Evolutionary conservation across 208 protist species (phyloP), one percentile per base, ranked within the genome.

Genomic region (Acanthamoeba royreba): DNA sequence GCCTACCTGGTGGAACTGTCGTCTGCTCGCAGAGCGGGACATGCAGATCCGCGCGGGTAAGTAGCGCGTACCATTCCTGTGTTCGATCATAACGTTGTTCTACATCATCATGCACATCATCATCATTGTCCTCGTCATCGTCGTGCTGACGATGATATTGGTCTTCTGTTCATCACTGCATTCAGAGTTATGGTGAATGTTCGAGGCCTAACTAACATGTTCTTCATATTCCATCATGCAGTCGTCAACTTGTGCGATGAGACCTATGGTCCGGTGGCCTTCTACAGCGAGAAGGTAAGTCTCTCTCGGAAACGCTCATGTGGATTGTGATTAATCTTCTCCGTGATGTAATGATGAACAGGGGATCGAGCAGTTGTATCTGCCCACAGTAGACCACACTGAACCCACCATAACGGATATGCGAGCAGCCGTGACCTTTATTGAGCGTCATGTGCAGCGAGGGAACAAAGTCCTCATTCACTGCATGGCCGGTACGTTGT

Each of bases 191-290:
- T n/a, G n/a, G n/a, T n/a, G n/a, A n/a, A n/a, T n/a, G n/a, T n/a
- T n/a, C n/a, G n/a, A n/a, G n/a, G n/a, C n/a, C n/a, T n/a, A n/a
- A n/a, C n/a, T n/a, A n/a, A n/a, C n/a, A n/a, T n/a, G n/a, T n/a
- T n/a, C n/a, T n/a, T n/a, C n/a, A n/a, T 28, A 5, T 25, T 22
- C 3, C 15, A 43, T 2, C 1, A n/a, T 0, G 87, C 61, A 72
- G 87, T 92, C 31, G 61, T 92, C 9, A 92, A 92, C 45, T 35
- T 92, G 53, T 92, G 87, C 40, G 87, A 92, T 22, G 87, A 92
- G 45, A 42, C 40, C 58, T 35, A 11, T 19, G 87, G 87, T 15
- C 87, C 87, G 2, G 40, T 79, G 19, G 42, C 35, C 4, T 92
- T 81, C 87, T 92, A 92, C 61, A 72, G 79, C 25, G 58, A 52